Evolutionary conservation across 1,139 yeast genomes (phyloP), one percentile per base, ranked within the genome.

Genomic region (Taphrina flavorubra): DNA sequence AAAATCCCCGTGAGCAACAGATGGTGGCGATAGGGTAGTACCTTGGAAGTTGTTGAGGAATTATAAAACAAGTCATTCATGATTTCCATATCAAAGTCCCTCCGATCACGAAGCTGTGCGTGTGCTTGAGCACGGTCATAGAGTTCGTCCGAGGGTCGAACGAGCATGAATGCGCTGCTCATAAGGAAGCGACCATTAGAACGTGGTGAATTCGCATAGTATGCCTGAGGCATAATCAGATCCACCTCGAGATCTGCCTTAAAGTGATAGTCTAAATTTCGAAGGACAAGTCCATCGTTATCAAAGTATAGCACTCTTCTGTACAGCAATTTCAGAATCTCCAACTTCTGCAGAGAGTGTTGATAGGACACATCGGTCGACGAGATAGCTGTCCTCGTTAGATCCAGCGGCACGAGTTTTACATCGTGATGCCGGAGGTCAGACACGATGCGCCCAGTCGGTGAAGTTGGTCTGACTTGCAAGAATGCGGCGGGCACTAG

Each of bases 61-160:
- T 37, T 20, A 16, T 18, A 16, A 11, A 40, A 18, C 16, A 58
- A n/a, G 8, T 31, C 16, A 44, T 25, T 58, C 16, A 44, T 44
- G 16, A 58, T 58, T 14, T 58, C 62, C 62, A 58, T 58, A 53
- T 58, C 62, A 44, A 58, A 58, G 14, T 58, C 62, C 7, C 5
- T 8, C n/a, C 7, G 25, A 14, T 13, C 25, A 14, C 62, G 51
- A 18, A 4, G 18, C 46, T 31, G 37, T 31, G 31, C 31, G 6
- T 20, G 36, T 14, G 37, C 53, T 34, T 58, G 53, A 13, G 62
- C 37, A 14, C 31, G 44, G 10, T 46, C n/a, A 25, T 58, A 58
- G 18, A 58, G 44, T 46, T 5, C 20, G 1, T 5, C 8, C 14
- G 62, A 58, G 10, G 62, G 51, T 20, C 44, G 42, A 47, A 58